Conservation (phyloP, 345 rosid species). For the Diplotaxis tenuifolia region DNA sequence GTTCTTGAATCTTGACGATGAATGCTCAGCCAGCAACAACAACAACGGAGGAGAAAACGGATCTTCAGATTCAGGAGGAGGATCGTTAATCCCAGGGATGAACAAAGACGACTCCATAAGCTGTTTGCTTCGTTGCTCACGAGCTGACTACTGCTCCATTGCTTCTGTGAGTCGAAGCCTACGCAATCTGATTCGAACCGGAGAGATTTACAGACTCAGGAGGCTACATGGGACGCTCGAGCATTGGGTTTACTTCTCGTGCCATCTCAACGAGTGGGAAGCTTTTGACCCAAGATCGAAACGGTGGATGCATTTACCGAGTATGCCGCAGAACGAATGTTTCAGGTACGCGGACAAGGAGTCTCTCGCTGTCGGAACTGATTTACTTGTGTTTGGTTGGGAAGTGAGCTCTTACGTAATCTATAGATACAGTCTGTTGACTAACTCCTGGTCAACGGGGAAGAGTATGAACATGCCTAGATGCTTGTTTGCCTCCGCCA, state of each 20-base stretch:
- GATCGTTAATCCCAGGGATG: conserved; percentile 51
- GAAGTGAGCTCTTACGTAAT: conserved; percentile 44
- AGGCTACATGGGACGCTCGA: conserved; percentile 47
- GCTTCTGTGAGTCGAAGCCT: conserved; percentile 46
- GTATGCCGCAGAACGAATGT: conserved; percentile 51
- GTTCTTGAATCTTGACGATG: not conserved
- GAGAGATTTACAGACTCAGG: conserved; percentile 56
- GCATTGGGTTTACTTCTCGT: conserved; percentile 84
- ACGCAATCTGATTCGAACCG: conserved; percentile 42
- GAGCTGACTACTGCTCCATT: conserved; percentile 55
- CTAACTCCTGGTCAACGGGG: conserved; percentile 52
- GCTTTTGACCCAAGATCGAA: conserved; percentile 62
- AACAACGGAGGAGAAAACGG: conserved; percentile 17
- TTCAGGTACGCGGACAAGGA: conserved; percentile 61
- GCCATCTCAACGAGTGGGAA: conserved; percentile 71
- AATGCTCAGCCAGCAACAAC: not conserved
- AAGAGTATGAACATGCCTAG: conserved; percentile 56
- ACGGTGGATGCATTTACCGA: conserved; percentile 72
- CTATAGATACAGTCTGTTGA: conserved; percentile 53
- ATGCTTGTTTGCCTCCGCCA: conserved; percentile 77
- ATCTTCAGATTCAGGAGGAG: conserved; percentile 42
- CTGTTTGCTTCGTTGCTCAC: conserved; percentile 62
- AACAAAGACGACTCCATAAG: conserved; percentile 60
- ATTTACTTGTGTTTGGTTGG: conserved; percentile 64
- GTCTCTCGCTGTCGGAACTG: conserved; percentile 62